These are phyloP conservation scores for Chenopodium quinoa DNA, from an alignment of 148 eudicot species.

Conservation along the genomic window DNA sequence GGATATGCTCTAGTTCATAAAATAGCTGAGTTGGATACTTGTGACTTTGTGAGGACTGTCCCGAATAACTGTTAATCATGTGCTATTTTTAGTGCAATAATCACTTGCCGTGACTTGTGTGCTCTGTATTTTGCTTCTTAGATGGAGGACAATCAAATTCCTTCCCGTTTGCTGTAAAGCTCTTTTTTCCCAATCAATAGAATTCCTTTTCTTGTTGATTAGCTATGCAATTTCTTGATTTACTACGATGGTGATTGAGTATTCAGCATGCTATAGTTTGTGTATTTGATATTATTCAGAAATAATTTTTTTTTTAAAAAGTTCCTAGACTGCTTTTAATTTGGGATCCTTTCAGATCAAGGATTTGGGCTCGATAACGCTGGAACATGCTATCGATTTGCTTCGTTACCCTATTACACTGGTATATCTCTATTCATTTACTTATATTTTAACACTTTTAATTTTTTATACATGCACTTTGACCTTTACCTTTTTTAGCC, in stretches of 20 bases:
- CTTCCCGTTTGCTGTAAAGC: neutral
- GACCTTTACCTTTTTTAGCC: neutral
- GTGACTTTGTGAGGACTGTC: no score
- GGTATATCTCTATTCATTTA: slow-evolving; percentile 38
- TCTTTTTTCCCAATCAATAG: neutral
- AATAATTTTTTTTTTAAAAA: neutral
- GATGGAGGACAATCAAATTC: neutral
- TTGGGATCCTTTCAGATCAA: slow-evolving; percentile 44
- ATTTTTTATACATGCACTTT: neutral
- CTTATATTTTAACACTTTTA: neutral
- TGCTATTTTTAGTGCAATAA: neutral
- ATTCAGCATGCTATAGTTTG: neutral
- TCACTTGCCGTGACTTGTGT: neutral
- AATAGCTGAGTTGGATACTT: no score
- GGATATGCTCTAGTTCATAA: no score
- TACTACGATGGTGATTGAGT: neutral
- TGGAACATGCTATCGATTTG: slow-evolving; percentile 69
- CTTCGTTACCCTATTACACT: slow-evolving; percentile 76
- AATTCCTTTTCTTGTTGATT: neutral
- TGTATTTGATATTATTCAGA: neutral
- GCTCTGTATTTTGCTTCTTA: neutral
- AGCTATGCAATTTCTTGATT: neutral
- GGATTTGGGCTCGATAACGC: slow-evolving; percentile 51
- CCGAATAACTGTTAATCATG: no score
- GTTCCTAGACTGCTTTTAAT: neutral